Evolutionary conservation across 768 basidiomycete genomes (phyloP), one percentile per base, ranked within the genome.

Genomic region (Macrolepiota dolichaula): DNA sequence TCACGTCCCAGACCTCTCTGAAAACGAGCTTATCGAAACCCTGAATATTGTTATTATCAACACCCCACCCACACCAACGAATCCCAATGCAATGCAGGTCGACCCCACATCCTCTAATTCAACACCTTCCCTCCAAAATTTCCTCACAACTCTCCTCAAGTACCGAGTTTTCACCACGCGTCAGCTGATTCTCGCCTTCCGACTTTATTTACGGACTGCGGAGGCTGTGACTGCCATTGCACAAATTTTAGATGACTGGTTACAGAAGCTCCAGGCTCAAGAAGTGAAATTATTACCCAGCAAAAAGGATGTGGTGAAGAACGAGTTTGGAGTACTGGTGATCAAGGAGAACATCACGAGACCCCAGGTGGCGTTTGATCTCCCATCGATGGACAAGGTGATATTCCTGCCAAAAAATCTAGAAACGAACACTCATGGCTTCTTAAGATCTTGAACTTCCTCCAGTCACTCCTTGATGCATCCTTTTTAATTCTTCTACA

Each of bases 381-480:
- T 78, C 25, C 84, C 85, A 15, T 71, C 77, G 1, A 63, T 84
- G 15, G 66, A 74, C 47, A 78, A 81, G 72, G 84, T 81, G 50
- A 35, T 22, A 2, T 4, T 61, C 62, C 57, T 17, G 17, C 44
- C 25, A 29, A 24, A 54, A 15, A n/a, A 54, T 5, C 5, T 0
- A 53, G 17, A 11, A 49, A 57, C 15, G n/a, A 19, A 4, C 13
- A 15, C 58, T 51, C 29, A 54, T 40, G 42, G 38, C 47, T 68
- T 44, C 15, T 5, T 17, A 17, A 91, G 88, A 73, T 86, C 55
- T 70, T 87, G 24, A 64, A 70, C 0, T 88, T 92, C 74, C 68
- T 88, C 7, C 86, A 89, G 72, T 75, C 78, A 4, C 69, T 92
- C 57, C 77, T 94, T 27, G 92, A 94, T 70, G 81, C 90, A 0